phyloP scores from a whole-genome alignment of 257 asterid genomes.

The Capsicum baccatum region DNA sequence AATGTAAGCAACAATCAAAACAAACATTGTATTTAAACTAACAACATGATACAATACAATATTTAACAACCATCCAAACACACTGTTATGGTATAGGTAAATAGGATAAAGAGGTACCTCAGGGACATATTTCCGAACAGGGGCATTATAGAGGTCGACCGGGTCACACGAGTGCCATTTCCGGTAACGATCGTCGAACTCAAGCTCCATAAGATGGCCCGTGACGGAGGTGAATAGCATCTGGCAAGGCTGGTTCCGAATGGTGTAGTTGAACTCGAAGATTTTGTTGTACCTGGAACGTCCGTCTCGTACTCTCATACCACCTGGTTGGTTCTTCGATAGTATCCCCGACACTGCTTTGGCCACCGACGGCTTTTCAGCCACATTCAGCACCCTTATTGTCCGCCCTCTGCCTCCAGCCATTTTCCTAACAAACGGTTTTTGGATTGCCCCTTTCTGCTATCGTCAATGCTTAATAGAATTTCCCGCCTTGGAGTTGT shows the following conservation, averaged over 20 bases:
- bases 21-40: too few species aligned
- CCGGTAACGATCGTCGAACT: conserved; percentile 79
- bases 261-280: conserved; percentile 73
- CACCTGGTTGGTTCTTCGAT: conserved; percentile 68
- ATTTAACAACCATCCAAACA: too few species aligned
- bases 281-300: conserved; percentile 86
- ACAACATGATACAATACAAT: too few species aligned
- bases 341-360: conserved; percentile 84
- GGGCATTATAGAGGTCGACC: conserved; percentile 78
- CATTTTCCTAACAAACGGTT: neutral
- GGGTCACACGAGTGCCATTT: conserved; percentile 99
- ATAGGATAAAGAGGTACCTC: conserved; percentile 51
- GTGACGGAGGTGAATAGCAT: conserved; percentile 95
- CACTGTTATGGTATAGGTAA: neutral
- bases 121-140: conserved; percentile 81
- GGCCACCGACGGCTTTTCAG: conserved; percentile 99
- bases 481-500: conserved; percentile 10
- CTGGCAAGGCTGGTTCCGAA: conserved; percentile 62
- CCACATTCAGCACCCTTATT: conserved; percentile 84
- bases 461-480: conserved; percentile 2
- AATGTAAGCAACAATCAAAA: too few species aligned
- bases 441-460: neutral
- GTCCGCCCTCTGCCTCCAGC: conserved; percentile 59
- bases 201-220: conserved; percentile 98
- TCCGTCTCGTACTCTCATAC: conserved; percentile 72